A percentile compares a stretch with the other conserved stretches of the same genome.
phyloP scores from a whole-genome alignment of 139 green algal genomes.

The Chara braunii region DNA sequence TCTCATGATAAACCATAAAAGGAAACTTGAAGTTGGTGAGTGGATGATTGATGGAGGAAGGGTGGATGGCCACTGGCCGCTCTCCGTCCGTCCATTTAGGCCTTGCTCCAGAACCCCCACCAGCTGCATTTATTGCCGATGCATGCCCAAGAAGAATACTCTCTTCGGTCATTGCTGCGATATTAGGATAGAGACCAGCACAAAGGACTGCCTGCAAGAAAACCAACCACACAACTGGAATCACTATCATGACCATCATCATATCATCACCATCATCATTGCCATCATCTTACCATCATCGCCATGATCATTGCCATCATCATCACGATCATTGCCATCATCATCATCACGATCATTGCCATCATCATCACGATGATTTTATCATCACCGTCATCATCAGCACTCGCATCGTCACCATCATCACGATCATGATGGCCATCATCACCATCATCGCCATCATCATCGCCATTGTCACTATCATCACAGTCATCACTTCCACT shows the following conservation, averaged over 20 bases:
- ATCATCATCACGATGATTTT: too few species aligned
- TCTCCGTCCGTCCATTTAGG: not conserved
- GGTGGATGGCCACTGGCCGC: not conserved
- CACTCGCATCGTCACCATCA: slow-evolving; percentile 37
- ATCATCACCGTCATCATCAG: too few species aligned
- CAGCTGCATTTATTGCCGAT: too few species aligned
- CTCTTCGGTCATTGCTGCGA: slow-evolving; percentile 62
- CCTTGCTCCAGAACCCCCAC: not conserved
- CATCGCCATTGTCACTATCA: not conserved
- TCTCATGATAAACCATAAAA: slow-evolving; percentile 16
- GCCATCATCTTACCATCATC: too few species aligned
- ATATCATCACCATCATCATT: too few species aligned
- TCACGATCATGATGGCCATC: not conserved
- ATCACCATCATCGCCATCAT: slow-evolving; percentile 48
- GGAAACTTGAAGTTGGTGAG: not conserved
- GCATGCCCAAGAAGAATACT: not conserved
- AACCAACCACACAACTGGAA: slow-evolving; percentile 25
- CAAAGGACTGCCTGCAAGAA: slow-evolving; percentile 68
- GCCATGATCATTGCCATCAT: too few species aligned
- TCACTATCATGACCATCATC: too few species aligned
- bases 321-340: too few species aligned
- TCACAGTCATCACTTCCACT: not conserved
- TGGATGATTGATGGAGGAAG: not conserved
- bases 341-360: too few species aligned
- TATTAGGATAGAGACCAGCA: slow-evolving; percentile 72